phyloP scores from a whole-genome alignment of 805 yeast genomes.

The Candida germanica region DNA sequence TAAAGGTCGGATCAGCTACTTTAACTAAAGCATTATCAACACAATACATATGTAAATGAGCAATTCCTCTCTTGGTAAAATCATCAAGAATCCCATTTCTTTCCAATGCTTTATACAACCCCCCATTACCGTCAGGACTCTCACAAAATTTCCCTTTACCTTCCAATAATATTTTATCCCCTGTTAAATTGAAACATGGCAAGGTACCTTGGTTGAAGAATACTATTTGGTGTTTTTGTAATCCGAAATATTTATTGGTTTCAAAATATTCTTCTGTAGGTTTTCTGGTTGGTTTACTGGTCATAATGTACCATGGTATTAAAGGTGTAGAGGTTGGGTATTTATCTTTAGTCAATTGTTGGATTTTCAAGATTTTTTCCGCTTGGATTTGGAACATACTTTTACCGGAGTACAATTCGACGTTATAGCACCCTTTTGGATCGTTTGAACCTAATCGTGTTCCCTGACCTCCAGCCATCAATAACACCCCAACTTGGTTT shows the following conservation, averaged over 20 bases:
- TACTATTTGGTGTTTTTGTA: conserved; percentile 52
- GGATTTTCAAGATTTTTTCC: conserved; percentile 70
- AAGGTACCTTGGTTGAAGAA: conserved; percentile 94
- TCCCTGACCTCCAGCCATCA: conserved; percentile 99
- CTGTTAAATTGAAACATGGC: conserved; percentile 79
- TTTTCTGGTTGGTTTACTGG: conserved; percentile 79
- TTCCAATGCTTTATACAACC: conserved; percentile 80
- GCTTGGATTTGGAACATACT: conserved; percentile 91
- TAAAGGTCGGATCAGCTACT: conserved; percentile 87
- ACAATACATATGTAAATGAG: conserved; percentile 94
- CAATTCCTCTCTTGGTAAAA: conserved; percentile 61
- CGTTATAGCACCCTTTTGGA: conserved; percentile 94
- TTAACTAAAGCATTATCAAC: conserved; percentile 91
- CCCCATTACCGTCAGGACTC: conserved; percentile 99
- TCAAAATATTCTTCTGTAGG: conserved; percentile 72
- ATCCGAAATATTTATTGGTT: conserved; percentile 67
- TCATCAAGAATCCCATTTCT: conserved; percentile 66
- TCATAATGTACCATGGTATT: conserved; percentile 91
- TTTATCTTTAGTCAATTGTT: conserved; percentile 45
- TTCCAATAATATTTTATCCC: conserved; percentile 65
- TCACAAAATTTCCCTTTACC: conserved; percentile 57
- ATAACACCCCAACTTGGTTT: conserved; percentile 80
- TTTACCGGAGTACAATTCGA: conserved; percentile 79
- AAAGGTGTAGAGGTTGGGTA: conserved; percentile 22
- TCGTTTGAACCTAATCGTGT: conserved; percentile 84